phyloP scores from a whole-genome alignment of 257 asterid species.

The Solanum chaucha region DNA sequence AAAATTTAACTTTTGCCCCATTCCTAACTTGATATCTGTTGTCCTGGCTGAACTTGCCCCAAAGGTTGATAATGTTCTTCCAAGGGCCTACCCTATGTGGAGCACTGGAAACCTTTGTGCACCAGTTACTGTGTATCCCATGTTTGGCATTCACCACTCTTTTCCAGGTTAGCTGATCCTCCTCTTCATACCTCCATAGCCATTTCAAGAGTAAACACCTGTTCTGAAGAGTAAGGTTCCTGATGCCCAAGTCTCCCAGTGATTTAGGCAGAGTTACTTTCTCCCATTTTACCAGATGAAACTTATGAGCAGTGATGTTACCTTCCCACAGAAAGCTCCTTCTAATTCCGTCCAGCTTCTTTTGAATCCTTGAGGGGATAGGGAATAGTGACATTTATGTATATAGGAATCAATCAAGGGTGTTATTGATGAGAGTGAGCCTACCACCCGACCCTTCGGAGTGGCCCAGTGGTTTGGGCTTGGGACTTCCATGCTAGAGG shows the following conservation, averaged over 20 bases:
- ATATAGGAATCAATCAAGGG: not conserved
- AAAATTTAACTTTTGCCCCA: not conserved
- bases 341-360: not conserved
- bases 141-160: not conserved
- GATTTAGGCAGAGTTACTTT: not conserved
- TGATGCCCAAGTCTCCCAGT: not conserved
- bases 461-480: too few relatives aligned
- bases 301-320: not conserved
- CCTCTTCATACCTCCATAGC: not conserved
- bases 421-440: not conserved
- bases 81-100: not conserved
- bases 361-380: not conserved
- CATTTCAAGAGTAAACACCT: not conserved
- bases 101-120: not conserved
- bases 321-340: not conserved
- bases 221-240: not conserved
- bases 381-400: not conserved
- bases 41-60: not conserved
- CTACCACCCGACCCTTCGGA: not conserved
- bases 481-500: too few relatives aligned
- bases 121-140: not conserved
- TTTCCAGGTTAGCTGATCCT: not conserved
- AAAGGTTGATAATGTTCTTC: not conserved
- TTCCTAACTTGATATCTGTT: not conserved
- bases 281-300: not conserved